Conservation (phyloP, 1,284 basidiomycete species). For the Irpex sp. region DNA sequence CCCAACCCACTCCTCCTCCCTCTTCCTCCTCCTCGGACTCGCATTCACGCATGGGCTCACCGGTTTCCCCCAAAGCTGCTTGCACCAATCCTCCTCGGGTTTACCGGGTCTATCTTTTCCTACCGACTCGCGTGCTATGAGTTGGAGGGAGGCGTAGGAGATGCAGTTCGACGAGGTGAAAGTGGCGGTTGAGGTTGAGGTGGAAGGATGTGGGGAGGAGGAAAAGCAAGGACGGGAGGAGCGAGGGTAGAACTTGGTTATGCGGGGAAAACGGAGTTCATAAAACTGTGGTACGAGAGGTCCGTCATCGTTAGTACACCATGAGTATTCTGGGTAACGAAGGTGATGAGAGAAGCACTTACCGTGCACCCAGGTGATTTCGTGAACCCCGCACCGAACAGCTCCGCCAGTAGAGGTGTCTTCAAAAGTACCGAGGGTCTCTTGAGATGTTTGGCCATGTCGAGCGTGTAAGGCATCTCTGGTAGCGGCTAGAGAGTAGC, state of each 20-base stretch:
- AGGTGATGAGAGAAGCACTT: slow-evolving; percentile 16
- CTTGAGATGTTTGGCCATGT: slow-evolving; percentile 42
- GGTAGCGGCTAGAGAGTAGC: slow-evolving; percentile 4
- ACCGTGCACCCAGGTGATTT: slow-evolving; percentile 57
- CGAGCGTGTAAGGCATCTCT: slow-evolving; percentile 49
- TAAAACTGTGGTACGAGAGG: slow-evolving; percentile 52
- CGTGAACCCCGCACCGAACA: slow-evolving; percentile 81
- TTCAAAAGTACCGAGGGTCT: slow-evolving; percentile 58
- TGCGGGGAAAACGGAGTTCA: slow-evolving; percentile 78
- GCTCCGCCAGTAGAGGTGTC: slow-evolving; percentile 64
- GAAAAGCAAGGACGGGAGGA: slow-evolving; percentile 55
- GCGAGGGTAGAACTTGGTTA: slow-evolving; percentile 61
- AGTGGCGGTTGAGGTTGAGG: no score
- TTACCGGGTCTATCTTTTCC: slow-evolving; percentile 45
- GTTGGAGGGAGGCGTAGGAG: slow-evolving; percentile 43
- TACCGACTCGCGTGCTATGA: slow-evolving; percentile 45
- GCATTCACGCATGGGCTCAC: slow-evolving; percentile 34
- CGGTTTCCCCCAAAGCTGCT: slow-evolving; percentile 36
- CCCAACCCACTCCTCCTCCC: slow-evolving; percentile 31
- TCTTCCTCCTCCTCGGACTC: slow-evolving; percentile 31
- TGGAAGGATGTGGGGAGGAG: slow-evolving; percentile 7
- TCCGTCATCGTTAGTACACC: neutral
- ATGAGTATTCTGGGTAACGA: neutral
- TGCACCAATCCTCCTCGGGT: slow-evolving; percentile 36
- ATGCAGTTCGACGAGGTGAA: slow-evolving; percentile 34